Conservation (phyloP, 345 rosid genomes). For the Corchorus olitorius region DNA sequence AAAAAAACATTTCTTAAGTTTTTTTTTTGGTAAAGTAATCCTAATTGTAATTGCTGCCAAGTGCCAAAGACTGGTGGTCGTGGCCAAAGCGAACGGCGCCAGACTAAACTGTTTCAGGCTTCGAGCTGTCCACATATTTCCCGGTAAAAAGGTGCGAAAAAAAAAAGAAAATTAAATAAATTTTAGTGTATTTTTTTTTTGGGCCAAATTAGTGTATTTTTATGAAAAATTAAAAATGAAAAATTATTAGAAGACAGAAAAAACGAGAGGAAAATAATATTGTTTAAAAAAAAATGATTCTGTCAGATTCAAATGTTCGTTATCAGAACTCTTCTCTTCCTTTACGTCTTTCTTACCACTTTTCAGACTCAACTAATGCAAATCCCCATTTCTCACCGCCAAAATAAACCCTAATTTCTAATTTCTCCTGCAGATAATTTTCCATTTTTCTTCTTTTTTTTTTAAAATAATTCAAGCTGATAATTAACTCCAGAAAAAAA, state of each 20-base stretch:
- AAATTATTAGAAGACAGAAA: not conserved
- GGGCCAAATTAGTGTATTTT: not conserved
- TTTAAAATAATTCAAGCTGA: not conserved
- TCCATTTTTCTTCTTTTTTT: not conserved
- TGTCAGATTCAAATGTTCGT: constrained; percentile 29
- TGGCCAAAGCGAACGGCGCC: not conserved
- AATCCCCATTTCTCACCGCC: not conserved
- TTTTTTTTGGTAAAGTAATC: too few relatives aligned
- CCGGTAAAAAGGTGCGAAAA: not conserved
- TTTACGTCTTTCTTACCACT: constrained; percentile 23
- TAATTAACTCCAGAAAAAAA: not conserved
- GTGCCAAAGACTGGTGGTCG: not conserved
- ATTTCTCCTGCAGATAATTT: too few relatives aligned
- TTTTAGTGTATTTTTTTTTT: not conserved
- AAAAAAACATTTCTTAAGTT: too few relatives aligned
- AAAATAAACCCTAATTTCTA: constrained; percentile 9
- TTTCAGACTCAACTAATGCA: not conserved
- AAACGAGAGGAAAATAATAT: not conserved
- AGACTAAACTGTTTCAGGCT: not conserved
- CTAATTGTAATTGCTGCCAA: too few relatives aligned
- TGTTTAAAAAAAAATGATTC: constrained; percentile 19
- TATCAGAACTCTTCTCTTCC: constrained; percentile 19
- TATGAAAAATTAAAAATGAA: not conserved
- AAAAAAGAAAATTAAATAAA: not conserved
- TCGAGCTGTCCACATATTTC: not conserved